Evolutionary conservation across 805 yeast genomes (phyloP).

Genomic region (Nakazawaea wickerhamii): DNA sequence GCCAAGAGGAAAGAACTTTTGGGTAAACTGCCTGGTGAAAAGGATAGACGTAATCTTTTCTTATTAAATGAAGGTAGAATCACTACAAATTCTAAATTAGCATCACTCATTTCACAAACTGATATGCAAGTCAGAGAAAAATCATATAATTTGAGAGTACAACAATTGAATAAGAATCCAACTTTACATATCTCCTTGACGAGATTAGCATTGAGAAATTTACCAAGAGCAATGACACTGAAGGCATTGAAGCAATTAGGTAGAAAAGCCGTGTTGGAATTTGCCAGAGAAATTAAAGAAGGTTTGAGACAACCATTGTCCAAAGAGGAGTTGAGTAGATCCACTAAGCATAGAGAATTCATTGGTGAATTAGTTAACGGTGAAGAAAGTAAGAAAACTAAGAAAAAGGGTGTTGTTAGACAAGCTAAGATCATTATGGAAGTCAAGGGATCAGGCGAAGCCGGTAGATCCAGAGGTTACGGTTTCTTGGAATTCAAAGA

Average conservation of each 20-base stretch:
- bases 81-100: conserved; percentile 72
- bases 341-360: conserved; percentile 55
- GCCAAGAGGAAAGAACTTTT: conserved; percentile 64
- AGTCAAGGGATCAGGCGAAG: conserved; percentile 79
- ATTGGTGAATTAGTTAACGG: conserved; percentile 31
- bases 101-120: conserved; percentile 55
- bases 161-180: conserved; percentile 88
- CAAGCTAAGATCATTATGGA: conserved; percentile 94
- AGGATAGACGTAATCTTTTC: conserved; percentile 80
- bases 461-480: conserved; percentile 93
- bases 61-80: conserved; percentile 93
- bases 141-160: conserved; percentile 78
- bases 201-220: conserved; percentile 87
- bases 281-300: conserved; percentile 82
- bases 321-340: conserved; percentile 82
- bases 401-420: conserved; percentile 83
- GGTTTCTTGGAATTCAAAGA: conserved; percentile 93
- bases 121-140: conserved; percentile 87
- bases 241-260: conserved; percentile 88
- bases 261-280: conserved; percentile 89
- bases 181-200: conserved; percentile 89
- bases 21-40: conserved; percentile 76
- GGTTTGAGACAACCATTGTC: conserved; percentile 76
- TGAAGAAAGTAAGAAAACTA: conserved; percentile 54
- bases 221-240: conserved; percentile 88